Base-by-base conservation (phyloP, 768 basidiomycete genomes). In the Jaapia argillacea region DNA sequence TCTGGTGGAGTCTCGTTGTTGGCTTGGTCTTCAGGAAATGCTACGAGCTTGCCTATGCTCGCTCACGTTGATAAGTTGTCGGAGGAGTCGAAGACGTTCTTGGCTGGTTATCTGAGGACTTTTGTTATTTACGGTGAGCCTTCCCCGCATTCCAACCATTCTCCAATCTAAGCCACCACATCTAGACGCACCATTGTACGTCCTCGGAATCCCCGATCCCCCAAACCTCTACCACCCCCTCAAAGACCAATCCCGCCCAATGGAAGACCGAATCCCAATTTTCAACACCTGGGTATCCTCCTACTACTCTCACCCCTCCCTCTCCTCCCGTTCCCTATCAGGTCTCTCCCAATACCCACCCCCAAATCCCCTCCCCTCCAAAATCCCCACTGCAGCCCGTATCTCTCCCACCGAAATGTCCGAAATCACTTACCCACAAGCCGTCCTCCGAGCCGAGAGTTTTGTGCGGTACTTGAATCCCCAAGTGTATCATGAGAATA, bases 201-300 rank as follows among this genome's bases (percentile, higher is more conserved):
- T 33, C 28, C 16, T 10, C 28, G 28, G 28, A 10, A 10, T 10
- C 16, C 28, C 28, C 28, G 28, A 10, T 16, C 28, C 16, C 28
- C 10, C 28, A 10, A 16, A 33, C 16, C 10, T 33, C 28, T 33
- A 33, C 28, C 28, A 33, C 28, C 28, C 28, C 10, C 28, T 33
- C 10, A 10, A 16, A 16, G 28, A 33, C 16, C 28, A 10, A 18
- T 41, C 40, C 21, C n/a, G n/a, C n/a, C n/a, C n/a, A n/a, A n/a
- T 4, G 3, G 40, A 41, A 16, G 40, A 41, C 22, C 22, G 40
- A 5, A 26, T n/a, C 3, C 3, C 23, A 25, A 21, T 21, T 3
- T 41, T 41, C n/a, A 41, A 41, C 13, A 25, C 18, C 7, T 41
- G 40, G 40, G 40, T 41, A 18, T 24, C 22, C 21, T 22, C 40